Evolutionary conservation across 805 yeast genomes (phyloP).

Genomic region (Wickerhamomyces chaumierensis): DNA sequence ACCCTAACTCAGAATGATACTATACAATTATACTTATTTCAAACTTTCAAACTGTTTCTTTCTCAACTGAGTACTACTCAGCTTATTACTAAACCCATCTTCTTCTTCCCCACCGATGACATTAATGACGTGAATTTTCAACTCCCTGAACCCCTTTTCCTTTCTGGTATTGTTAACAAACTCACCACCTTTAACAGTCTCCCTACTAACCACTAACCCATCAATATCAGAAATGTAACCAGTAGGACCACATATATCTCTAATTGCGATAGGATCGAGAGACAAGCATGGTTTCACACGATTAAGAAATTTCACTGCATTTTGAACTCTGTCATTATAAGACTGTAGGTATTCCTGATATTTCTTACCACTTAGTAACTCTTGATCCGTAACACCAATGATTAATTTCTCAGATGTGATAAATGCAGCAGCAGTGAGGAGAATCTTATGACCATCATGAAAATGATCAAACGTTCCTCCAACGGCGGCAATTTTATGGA

Average conservation of each 20-base stretch:
- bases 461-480: constrained; percentile 98
- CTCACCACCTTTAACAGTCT: constrained; percentile 66
- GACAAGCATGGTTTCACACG: constrained; percentile 33
- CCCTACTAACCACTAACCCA: constrained; percentile 71
- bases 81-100: constrained; percentile 53
- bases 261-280: constrained; percentile 49
- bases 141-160: constrained; percentile 38
- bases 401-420: constrained; percentile 45
- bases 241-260: constrained; percentile 92
- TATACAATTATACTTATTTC: too few relatives aligned
- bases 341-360: constrained; percentile 54
- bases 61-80: constrained; percentile 79
- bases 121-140: constrained; percentile 42
- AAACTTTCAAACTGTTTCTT: constrained; percentile 17
- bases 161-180: constrained; percentile 56
- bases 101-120: constrained; percentile 56
- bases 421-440: constrained; percentile 63
- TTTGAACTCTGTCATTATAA: constrained; percentile 36
- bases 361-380: constrained; percentile 63
- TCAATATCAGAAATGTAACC: constrained; percentile 64
- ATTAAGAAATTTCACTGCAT: constrained; percentile 38
- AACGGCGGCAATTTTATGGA: constrained; percentile 41
- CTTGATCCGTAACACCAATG: constrained; percentile 76
- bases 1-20: too few relatives aligned
- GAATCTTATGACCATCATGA: constrained; percentile 89